Percentiles rank a stretch among this genome's conserved stretches.
Conservation (phyloP, 164 flowering plant species). For the Nymphaea colorata region DNA sequence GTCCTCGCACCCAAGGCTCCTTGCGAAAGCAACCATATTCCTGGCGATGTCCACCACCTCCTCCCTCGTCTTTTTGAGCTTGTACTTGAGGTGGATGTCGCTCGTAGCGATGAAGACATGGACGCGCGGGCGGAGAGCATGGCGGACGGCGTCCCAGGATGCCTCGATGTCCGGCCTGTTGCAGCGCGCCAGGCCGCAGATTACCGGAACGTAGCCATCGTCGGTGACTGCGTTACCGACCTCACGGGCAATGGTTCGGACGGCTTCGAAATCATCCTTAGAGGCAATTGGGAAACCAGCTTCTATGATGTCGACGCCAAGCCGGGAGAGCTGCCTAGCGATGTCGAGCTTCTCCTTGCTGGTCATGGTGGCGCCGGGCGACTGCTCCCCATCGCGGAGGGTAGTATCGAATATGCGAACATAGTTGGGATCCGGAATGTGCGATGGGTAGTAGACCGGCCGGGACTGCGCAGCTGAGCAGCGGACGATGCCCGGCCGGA, state of each 20-base stretch:
- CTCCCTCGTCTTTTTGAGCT: slow-evolving; percentile 65
- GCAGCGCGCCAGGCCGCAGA: slow-evolving; percentile 87
- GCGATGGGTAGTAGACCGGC: slow-evolving; percentile 66
- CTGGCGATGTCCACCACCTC: slow-evolving; percentile 72
- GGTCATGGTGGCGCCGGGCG: slow-evolving; percentile 96
- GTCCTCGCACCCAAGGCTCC: slow-evolving; percentile 85
- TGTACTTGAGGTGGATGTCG: slow-evolving; percentile 74
- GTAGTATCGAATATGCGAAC: slow-evolving; percentile 96
- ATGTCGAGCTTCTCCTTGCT: slow-evolving; percentile 80
- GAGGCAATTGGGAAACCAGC: slow-evolving; percentile 96
- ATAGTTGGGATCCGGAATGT: slow-evolving; percentile 65
- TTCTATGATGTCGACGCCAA: slow-evolving; percentile 90
- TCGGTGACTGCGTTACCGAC: slow-evolving; percentile 54
- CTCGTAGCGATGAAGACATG: slow-evolving; percentile 96
- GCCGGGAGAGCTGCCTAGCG: slow-evolving; percentile 81
- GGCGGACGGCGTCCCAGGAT: slow-evolving; percentile 89
- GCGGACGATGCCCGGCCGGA: background rate
- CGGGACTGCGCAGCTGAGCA: slow-evolving; percentile 11
- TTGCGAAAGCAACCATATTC: slow-evolving; percentile 71
- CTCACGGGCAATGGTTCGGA: slow-evolving; percentile 53
- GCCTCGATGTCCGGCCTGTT: slow-evolving; percentile 62
- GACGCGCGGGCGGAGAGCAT: slow-evolving; percentile 69
- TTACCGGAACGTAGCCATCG: slow-evolving; percentile 78
- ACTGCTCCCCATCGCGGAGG: slow-evolving; percentile 96
- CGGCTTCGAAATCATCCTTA: slow-evolving; percentile 73